Conservation (phyloP, 2,329 filamentous ascomycete genomes). For the Atkinsonella hypoxylon region DNA sequence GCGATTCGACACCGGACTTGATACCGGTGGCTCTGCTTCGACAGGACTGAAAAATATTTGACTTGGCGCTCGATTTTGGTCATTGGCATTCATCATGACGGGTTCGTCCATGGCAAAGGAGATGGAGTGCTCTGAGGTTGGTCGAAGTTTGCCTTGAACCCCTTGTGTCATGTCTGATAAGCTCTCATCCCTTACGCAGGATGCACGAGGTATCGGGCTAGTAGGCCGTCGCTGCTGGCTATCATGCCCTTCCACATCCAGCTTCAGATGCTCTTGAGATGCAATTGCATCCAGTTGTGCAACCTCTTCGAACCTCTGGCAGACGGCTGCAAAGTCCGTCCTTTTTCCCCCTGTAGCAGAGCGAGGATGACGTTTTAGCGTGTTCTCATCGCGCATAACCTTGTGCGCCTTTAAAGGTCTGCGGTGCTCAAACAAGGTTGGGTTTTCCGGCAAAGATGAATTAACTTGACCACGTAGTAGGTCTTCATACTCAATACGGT, state of each 20-base stretch:
- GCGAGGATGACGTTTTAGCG: background rate
- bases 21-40: background rate
- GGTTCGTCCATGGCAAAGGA: background rate
- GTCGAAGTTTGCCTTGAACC: background rate
- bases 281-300: background rate
- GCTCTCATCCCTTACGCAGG: background rate
- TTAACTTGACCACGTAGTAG: background rate
- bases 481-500: background rate
- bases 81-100: background rate
- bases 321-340: background rate
- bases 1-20: background rate
- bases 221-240: background rate
- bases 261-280: background rate
- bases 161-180: background rate
- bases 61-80: background rate
- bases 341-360: background rate
- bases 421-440: background rate
- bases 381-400: background rate
- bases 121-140: background rate
- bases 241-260: background rate
- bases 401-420: background rate
- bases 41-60: background rate
- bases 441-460: background rate
- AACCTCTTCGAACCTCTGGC: background rate
- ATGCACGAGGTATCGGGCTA: background rate